These are phyloP conservation scores for Vitellaria paradoxa DNA, from an alignment of 179 eudicot species.

Conservation along the genomic window DNA sequence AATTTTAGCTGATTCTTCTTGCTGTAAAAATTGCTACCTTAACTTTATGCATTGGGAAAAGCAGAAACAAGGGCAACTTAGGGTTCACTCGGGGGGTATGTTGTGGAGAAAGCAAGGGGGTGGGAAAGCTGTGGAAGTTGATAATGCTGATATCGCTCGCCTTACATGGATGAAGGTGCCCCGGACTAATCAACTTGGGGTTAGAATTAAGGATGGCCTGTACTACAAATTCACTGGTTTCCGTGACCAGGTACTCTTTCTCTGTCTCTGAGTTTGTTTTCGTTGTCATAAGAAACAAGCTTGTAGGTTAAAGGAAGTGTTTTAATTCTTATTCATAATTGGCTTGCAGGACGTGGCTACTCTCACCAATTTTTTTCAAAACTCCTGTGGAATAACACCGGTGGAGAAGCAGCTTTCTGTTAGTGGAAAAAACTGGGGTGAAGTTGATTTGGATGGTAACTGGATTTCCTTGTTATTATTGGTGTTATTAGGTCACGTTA, in stretches of 20 bases:
- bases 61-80: conserved; percentile 87
- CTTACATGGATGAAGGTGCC: conserved; percentile 97
- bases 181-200: conserved; percentile 82
- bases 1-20: too few relatives aligned
- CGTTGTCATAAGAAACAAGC: too few relatives aligned
- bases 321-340: not conserved
- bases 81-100: conserved; percentile 72
- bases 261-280: too few relatives aligned
- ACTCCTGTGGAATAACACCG: conserved; percentile 55
- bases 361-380: conserved; percentile 68
- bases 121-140: conserved; percentile 89
- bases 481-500: not conserved
- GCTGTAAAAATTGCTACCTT: not conserved
- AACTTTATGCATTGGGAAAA: conserved; percentile 14
- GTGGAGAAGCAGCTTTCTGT: conserved; percentile 94
- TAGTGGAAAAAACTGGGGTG: conserved; percentile 96
- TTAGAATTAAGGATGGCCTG: conserved; percentile 76
- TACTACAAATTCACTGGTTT: conserved; percentile 88
- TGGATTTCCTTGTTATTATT: not conserved
- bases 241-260: conserved; percentile 61
- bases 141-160: conserved; percentile 56
- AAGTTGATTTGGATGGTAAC: conserved; percentile 82
- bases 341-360: conserved; percentile 68
- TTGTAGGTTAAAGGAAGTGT: too few relatives aligned
- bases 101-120: conserved; percentile 97